Evolutionary conservation across 2,329 filamentous ascomycete species (phyloP).

Genomic region (Phyllachora maydis): DNA sequence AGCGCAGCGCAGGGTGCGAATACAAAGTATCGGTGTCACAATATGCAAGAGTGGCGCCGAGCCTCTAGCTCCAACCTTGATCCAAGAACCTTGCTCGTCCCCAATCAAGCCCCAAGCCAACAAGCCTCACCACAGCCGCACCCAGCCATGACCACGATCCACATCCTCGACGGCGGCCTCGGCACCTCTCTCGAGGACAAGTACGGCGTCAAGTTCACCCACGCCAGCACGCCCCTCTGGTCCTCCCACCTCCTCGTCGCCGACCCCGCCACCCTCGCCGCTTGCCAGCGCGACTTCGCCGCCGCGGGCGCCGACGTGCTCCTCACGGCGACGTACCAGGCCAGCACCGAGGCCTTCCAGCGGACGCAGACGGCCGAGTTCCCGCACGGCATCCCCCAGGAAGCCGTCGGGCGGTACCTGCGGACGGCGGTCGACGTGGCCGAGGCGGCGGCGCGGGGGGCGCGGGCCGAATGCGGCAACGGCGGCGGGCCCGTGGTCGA

Average conservation of each 20-base stretch:
- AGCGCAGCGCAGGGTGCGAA: too few species aligned
- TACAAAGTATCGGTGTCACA: too few species aligned
- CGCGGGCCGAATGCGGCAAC: slow-evolving; percentile 8
- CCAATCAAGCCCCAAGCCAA: too few species aligned
- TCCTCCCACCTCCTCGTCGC: slow-evolving; percentile 44
- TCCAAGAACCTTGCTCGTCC: too few species aligned
- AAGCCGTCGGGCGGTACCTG: slow-evolving; percentile 18
- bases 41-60: too few species aligned
- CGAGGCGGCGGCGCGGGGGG: slow-evolving; percentile 10
- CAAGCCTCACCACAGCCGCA: too few species aligned
- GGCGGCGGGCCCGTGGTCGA: too few species aligned
- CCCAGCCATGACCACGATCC: too few species aligned
- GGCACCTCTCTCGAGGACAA: slow-evolving; percentile 43
- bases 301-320: slow-evolving; percentile 37
- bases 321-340: slow-evolving; percentile 48
- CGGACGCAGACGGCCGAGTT: slow-evolving; percentile 20
- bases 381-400: slow-evolving; percentile 19
- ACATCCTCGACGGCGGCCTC: slow-evolving; percentile 44
- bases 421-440: slow-evolving; percentile 22
- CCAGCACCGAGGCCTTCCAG: slow-evolving; percentile 33
- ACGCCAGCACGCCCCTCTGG: slow-evolving; percentile 37
- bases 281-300: slow-evolving; percentile 34
- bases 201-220: slow-evolving; percentile 28
- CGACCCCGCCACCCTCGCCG: slow-evolving; percentile 24
- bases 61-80: too few species aligned